Base-by-base conservation (phyloP, 2,329 filamentous ascomycete genomes). In the Pseudogymnoascus sp. region DNA sequence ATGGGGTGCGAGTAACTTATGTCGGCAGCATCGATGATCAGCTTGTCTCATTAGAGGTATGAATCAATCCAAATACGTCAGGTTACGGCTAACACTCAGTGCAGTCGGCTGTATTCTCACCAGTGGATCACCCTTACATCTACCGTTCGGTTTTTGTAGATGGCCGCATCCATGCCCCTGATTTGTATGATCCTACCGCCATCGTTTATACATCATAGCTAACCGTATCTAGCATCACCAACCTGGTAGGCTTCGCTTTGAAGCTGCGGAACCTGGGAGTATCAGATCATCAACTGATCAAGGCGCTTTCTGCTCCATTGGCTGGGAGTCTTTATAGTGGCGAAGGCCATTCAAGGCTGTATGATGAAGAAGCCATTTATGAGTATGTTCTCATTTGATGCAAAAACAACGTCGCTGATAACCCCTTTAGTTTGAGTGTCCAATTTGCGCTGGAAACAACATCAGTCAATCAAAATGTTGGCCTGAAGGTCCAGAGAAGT, bases 1-100 rank as follows among this genome's bases (percentile, higher is more conserved):
- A 90, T 68, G 92, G 92, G 10, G 90, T 90, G 11, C 84, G 90
- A 40, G 84, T 97, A 58, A 89, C 92, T 0, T 97, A 92, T 72
- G 82, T 96, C 63, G 93, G 93, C 60, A 97, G 92, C 73, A 95
- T 99, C 59, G 94, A 99, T 72, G 94, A 99, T 73, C 94, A 99
- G 74, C 80, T 99, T 2, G 92, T 99, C 11, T 93, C 92, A 3
- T 79, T 99, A 71, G 93, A 97, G 79, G 88, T 89, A 74, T 71
- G 77, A 69, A 47, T 63, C 65, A 33, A n/a, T 26, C 15, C n/a
- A 59, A 35, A 24, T 50, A 36, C 21, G 21, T 26, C 10, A 35
- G 39, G 37, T 21, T 54, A n/a, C 24, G 44, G 44, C 62, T 73
- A 63, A 74, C 66, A 44, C 17, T 7, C 66, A 44, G 21, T 7